Percentiles rank a stretch among this genome's conserved stretches.
Conservation (phyloP, 179 eudicot genomes). For the Nepenthes alata region DNA sequence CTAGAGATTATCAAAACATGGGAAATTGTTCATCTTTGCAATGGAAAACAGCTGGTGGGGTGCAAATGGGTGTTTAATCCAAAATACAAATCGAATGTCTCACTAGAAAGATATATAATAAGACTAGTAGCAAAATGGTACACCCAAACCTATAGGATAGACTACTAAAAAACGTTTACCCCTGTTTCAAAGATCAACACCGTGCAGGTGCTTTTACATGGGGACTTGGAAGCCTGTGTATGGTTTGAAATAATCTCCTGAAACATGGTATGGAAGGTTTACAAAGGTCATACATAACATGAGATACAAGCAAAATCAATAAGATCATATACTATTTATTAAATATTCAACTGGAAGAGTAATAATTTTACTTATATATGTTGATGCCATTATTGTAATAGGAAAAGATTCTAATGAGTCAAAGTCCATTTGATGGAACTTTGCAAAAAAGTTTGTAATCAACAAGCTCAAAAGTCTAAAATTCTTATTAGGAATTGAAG, state of each 20-base stretch:
- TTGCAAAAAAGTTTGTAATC: neutral
- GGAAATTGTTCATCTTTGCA: too few species aligned
- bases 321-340: neutral
- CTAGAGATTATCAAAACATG: too few species aligned
- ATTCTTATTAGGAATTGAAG: neutral
- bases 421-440: neutral
- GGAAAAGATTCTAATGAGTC: neutral
- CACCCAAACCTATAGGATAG: neutral
- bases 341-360: neutral
- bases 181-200: slow-evolving; percentile 1
- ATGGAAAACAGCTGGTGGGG: too few species aligned
- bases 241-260: neutral
- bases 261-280: slow-evolving; percentile 1
- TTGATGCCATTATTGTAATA: neutral
- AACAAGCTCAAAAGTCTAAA: neutral
- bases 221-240: neutral
- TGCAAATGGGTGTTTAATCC: too few species aligned
- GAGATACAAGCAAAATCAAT: neutral
- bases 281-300: neutral
- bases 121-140: neutral
- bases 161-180: neutral
- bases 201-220: neutral
- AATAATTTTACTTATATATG: neutral
- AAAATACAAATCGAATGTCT: neutral
- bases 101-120: neutral